Evolutionary conservation across 192 early-diverging fungal genomes (phyloP), one percentile per base, ranked within the genome.

Genomic region (Dissophora globulifera): DNA sequence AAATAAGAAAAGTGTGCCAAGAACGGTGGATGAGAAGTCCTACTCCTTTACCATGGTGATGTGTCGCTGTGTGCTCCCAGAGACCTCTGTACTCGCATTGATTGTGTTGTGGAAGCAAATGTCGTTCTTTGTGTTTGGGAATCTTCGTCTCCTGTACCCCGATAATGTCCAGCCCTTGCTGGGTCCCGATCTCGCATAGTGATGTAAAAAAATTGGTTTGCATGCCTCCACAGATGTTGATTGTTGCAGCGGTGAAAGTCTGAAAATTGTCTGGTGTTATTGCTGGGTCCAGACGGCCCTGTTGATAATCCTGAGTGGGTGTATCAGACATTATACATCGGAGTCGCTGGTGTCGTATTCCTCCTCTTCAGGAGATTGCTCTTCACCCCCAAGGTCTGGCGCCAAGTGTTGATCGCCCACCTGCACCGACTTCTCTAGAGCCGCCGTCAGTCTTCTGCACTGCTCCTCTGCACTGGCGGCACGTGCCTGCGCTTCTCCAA

Each of bases 121-220:
- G 16, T 23, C 15, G 27, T 10, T 50, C 23, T 25, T 35, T 62
- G 10, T 3, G 0, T 22, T 35, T 31, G 10, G 47, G 26, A 27
- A 50, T 25, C 4, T 62, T 62, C 5, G 48, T 62, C n/a, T 62
- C 60, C 42, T 62, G 60, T 4, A 62, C 60, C 2, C 60, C 60
- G 31, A 62, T 50, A 26, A 62, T 62, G 49, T 50, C 48, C 3
- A 62, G n/a, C 8, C 48, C 48, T 15, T 51, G 32, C 2, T 23
- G 32, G 6, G 17, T 23, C 1, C 47, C 60, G 16, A 50, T 40
- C 3, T 62, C 60, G 16, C 60, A 62, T 27, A 62, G 32, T 1
- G 60, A 62, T 15, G 47, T 7, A 27, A 62, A 51, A 26, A 51
- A 51, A 17, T 38, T 33, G 23, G 15, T 2, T 7, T 47, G 2